A percentile compares a stretch with the other conserved stretches of the same genome.
phyloP scores from a whole-genome alignment of 2,329 filamentous ascomycete genomes.

The Trichoderma asperellum region DNA sequence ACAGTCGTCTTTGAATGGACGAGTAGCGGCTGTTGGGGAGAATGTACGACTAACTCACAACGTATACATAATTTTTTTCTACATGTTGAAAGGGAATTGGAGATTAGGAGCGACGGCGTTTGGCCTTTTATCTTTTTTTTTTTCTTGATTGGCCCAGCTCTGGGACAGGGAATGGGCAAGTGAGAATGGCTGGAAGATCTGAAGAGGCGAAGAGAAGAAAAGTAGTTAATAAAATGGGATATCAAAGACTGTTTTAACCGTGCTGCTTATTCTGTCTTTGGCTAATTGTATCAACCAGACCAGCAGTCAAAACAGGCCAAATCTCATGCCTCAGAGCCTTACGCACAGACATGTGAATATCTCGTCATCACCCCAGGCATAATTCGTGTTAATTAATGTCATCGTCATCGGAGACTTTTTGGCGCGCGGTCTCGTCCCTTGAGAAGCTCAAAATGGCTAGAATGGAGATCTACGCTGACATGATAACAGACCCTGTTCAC shows the following conservation, averaged over 20 bases:
- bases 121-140: slow-evolving; percentile 31
- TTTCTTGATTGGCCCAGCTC: neutral
- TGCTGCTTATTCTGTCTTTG: neutral
- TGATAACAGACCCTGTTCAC: neutral
- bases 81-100: slow-evolving; percentile 29
- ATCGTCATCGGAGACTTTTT: neutral
- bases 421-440: neutral
- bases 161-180: neutral
- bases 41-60: slow-evolving; percentile 21
- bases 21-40: neutral
- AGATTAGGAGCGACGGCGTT: slow-evolving; percentile 40
- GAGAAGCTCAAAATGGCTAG: neutral
- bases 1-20: neutral
- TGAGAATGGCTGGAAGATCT: neutral
- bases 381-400: neutral
- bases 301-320: neutral
- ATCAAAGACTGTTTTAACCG: neutral
- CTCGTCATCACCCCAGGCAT: neutral
- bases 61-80: slow-evolving; percentile 8
- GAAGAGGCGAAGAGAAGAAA: neutral
- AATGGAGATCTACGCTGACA: slow-evolving; percentile 22
- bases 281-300: neutral
- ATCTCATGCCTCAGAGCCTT: neutral
- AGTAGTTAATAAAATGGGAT: neutral
- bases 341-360: neutral